phyloP scores from a whole-genome alignment of 139 green algal species.

The Picochlorum sp. region DNA sequence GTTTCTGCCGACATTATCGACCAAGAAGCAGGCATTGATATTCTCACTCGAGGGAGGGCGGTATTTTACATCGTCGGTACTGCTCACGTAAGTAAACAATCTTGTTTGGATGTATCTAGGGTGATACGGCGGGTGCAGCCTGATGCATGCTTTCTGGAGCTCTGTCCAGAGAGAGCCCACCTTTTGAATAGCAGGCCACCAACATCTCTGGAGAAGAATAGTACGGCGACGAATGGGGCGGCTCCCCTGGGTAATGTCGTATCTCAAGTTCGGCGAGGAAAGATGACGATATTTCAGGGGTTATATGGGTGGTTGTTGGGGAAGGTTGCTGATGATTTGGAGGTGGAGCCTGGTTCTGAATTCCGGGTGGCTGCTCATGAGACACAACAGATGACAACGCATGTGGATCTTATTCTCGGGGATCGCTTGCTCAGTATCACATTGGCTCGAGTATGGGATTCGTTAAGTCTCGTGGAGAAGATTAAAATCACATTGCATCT shows the following conservation, averaged over 20 bases:
- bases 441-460: conserved; percentile 38
- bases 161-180: conserved; percentile 21
- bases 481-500: conserved; percentile 30
- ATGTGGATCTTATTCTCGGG: conserved; percentile 39
- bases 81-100: conserved; percentile 18
- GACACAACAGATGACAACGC: conserved; percentile 22
- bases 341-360: conserved; percentile 48
- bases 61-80: conserved; percentile 29
- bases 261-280: conserved; percentile 6
- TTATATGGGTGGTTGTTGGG: conserved; percentile 46
- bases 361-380: conserved; percentile 50
- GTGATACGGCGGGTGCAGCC: conserved; percentile 16
- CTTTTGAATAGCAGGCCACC: conserved; percentile 3
- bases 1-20: no score
- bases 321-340: conserved; percentile 30
- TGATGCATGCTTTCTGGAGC: conserved; percentile 26
- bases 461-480: conserved; percentile 36
- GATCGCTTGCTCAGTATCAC: conserved; percentile 43
- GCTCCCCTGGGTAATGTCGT: conserved; percentile 14
- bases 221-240: no score
- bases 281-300: conserved; percentile 34
- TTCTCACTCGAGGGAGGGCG: no score
- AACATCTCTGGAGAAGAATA: conserved; percentile 18
- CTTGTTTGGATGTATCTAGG: conserved; percentile 16
- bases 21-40: no score